Evolutionary conservation across 2,329 filamentous ascomycete species (phyloP).

Genomic region (Colletotrichum sp.): DNA sequence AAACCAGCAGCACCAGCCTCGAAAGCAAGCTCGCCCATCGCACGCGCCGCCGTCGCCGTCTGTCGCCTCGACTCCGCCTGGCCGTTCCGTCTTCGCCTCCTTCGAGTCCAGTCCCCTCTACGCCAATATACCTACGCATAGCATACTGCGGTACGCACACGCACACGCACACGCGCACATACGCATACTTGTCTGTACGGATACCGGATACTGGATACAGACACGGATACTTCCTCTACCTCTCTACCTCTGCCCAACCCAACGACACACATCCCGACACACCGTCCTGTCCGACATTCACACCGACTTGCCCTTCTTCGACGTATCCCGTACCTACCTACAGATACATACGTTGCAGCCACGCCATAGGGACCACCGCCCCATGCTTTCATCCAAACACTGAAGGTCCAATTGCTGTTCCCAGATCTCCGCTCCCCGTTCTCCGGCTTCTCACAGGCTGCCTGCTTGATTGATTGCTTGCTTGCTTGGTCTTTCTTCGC

Average conservation of each 20-base stretch:
- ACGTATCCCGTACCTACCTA: background rate
- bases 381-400: constrained; percentile 22
- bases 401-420: constrained; percentile 3
- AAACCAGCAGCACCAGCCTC: background rate
- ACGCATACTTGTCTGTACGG: background rate
- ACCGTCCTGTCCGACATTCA: constrained; percentile 18
- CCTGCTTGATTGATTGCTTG: background rate
- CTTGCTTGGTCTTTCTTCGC: background rate
- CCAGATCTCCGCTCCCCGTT: background rate
- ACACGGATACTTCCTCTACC: background rate
- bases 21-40: background rate
- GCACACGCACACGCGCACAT: background rate
- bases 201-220: background rate
- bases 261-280: background rate
- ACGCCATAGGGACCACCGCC: constrained; percentile 1
- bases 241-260: background rate
- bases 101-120: background rate
- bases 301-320: constrained; percentile 10
- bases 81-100: background rate
- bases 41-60: constrained; percentile 4
- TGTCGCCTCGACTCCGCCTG: background rate
- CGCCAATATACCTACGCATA: background rate
- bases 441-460: constrained; percentile 20
- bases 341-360: background rate
- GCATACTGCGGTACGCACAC: background rate